Percentiles rank a stretch among this genome's conserved stretches.
phyloP scores from a whole-genome alignment of 192 early-diverging fungal genomes.

The Umbelopsis vinacea region DNA sequence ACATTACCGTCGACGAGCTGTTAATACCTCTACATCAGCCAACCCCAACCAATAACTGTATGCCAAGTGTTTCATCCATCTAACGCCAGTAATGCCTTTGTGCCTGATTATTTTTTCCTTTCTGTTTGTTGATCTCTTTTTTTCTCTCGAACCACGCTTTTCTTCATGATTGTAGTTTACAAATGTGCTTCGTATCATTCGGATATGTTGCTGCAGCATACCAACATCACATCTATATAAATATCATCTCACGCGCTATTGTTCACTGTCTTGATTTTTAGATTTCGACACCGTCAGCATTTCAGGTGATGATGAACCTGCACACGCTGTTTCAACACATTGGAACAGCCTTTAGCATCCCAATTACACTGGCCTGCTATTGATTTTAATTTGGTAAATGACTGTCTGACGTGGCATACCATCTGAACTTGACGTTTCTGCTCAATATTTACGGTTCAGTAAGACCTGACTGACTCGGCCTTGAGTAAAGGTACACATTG shows the following conservation, averaged over 20 bases:
- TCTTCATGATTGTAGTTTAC: not conserved
- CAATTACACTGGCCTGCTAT: too few relatives aligned
- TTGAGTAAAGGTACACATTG: too few relatives aligned
- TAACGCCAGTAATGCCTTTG: not conserved
- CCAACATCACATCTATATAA: conserved; percentile 8
- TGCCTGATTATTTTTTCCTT: not conserved
- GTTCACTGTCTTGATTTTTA: not conserved
- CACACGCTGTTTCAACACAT: too few relatives aligned
- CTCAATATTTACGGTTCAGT: too few relatives aligned
- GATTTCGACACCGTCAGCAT: not conserved
- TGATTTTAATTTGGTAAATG: too few relatives aligned
- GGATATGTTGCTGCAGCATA: not conserved
- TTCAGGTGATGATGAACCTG: too few relatives aligned
- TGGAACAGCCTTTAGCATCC: too few relatives aligned
- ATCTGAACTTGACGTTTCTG: too few relatives aligned
- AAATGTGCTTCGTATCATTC: conserved; percentile 1
- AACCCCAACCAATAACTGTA: not conserved
- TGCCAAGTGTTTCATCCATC: too few relatives aligned
- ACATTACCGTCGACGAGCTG: conserved; percentile 15
- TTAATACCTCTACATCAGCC: not conserved
- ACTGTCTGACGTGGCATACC: too few relatives aligned
- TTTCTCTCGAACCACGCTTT: not conserved
- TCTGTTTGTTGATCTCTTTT: not conserved
- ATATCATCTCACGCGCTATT: not conserved
- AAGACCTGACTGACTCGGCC: too few relatives aligned